Base-by-base conservation (phyloP, 2,329 filamentous ascomycete genomes). In the Chaetomium sp. region DNA sequence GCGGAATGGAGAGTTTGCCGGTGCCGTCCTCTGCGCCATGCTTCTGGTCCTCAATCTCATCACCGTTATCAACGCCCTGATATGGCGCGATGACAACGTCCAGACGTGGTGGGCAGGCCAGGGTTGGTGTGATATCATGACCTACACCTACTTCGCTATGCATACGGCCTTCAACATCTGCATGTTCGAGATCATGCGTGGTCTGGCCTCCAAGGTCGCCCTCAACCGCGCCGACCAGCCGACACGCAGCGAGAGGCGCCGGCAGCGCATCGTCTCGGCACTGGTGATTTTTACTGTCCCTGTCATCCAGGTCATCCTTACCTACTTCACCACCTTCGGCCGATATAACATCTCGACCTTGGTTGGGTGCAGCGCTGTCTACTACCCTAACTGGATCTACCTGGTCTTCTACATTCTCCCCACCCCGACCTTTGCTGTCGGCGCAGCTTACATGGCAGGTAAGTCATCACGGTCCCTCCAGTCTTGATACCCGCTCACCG, bases 281-380 rank as follows among this genome's bases (percentile, higher is more conserved):
- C 74, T 83, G 66, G 79, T 86, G 75, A 83, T 87, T 66, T 85
- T 87, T 60, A 79, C 83, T 1, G 64, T 84, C 3, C 84, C 84
- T 0, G 9, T 84, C 16, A 33, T 86, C 42, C 82, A 86, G 74
- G 63, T 82, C 7, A 71, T 76, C 9, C 78, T 83, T 71, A 81
- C 80, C 0, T 83, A 79, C 71, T 81, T 83, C 21, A 74, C 82
- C 16, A 75, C 81, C 4, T 70, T 75, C 1, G 78, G 82, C 62
- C 77, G 85, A 25, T 87, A 83, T 70, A 75, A 77, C 29, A 71
- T 87, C 38, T 79, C 76, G 31, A 80, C 84, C 0, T 72, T 85
- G 47, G 72, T 79, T 23, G 85, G 85, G 3, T 87, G 85, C 67
- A 74, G 71, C 21, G 81, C 78, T 70, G 67, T 76, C 9, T 79